Evolutionary conservation across 805 yeast species (phyloP).

Genomic region (Barnettozyma populi): DNA sequence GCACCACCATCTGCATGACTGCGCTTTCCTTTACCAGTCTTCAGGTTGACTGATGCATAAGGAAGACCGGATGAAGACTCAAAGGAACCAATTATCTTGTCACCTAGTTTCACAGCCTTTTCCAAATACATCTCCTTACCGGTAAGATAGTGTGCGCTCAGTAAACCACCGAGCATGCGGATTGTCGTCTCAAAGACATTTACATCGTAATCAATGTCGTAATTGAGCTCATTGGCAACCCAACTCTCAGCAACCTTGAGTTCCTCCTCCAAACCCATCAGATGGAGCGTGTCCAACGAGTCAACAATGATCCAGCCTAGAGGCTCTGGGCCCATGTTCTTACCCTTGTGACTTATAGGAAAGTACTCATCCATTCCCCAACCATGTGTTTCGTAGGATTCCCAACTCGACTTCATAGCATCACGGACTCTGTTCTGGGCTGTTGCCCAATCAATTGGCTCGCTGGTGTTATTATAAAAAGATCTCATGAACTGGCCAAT

Average conservation of each 20-base stretch:
- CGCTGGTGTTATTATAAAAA: constrained; percentile 8
- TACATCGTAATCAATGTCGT: constrained; percentile 67
- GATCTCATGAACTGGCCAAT: constrained; percentile 23
- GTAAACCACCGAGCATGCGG: constrained; percentile 88
- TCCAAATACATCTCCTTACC: constrained; percentile 66
- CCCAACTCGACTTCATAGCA: constrained; percentile 76
- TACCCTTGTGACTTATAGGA: constrained; percentile 58
- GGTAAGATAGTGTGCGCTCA: constrained; percentile 73
- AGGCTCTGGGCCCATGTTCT: constrained; percentile 76
- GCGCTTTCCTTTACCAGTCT: constrained; percentile 52
- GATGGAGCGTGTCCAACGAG: constrained; percentile 71
- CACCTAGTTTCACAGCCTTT: constrained; percentile 76
- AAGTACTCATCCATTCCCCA: constrained; percentile 81
- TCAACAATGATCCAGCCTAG: constrained; percentile 94
- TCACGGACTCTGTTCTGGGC: constrained; percentile 50
- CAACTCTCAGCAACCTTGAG: constrained; percentile 61
- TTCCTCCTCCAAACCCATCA: constrained; percentile 63
- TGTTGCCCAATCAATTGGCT: constrained; percentile 34
- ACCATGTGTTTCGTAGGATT: constrained; percentile 63
- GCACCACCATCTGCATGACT: constrained; percentile 71
- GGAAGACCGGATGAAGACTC: constrained; percentile 67
- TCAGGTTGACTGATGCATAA: constrained; percentile 69
- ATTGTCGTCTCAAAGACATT: constrained; percentile 93
- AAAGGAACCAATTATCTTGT: constrained; percentile 65
- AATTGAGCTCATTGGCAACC: constrained; percentile 65